A percentile compares a stretch with the other conserved stretches of the same genome.
Conservation (phyloP, 2,329 filamentous ascomycete species). For the Catunica adiposa region DNA sequence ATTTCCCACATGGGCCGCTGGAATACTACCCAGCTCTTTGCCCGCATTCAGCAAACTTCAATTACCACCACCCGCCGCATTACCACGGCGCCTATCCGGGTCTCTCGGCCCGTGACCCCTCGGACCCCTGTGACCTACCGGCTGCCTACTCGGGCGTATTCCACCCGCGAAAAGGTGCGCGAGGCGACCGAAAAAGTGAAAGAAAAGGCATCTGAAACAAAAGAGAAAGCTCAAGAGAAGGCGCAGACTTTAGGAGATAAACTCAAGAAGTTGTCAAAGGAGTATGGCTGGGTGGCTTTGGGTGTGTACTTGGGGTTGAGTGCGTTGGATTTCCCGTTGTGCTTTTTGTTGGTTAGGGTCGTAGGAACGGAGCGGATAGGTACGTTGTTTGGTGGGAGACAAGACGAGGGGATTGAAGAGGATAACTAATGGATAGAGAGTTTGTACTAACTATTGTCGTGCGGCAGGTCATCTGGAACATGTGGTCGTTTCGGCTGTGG, state of each 20-base stretch:
- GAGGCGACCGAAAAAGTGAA: constrained; percentile 9
- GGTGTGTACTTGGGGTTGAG: constrained; percentile 80
- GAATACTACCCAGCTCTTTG: neutral
- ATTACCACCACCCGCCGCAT: neutral
- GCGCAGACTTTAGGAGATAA: constrained; percentile 44
- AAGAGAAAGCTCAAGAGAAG: constrained; percentile 6
- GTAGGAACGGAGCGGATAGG: constrained; percentile 80
- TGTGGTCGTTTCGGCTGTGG: constrained; percentile 42
- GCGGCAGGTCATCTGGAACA: constrained; percentile 44
- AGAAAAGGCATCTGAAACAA: constrained; percentile 10
- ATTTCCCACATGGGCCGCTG: neutral
- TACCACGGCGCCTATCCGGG: neutral
- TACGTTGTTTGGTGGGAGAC: constrained; percentile 17
- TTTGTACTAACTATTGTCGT: constrained; percentile 3
- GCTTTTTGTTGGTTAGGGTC: constrained; percentile 70
- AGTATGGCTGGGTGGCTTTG: constrained; percentile 87
- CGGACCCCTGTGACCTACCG: neutral
- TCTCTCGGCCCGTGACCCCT: neutral
- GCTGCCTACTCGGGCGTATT: constrained; percentile 2
- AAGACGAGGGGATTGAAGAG: neutral
- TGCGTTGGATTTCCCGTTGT: constrained; percentile 84
- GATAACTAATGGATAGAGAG: neutral
- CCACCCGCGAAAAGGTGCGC: constrained; percentile 4
- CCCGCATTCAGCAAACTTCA: neutral
- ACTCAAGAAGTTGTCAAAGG: constrained; percentile 67